These are phyloP conservation scores for Nyctanthes arbortristis DNA, from an alignment of 257 asterid species.

Conservation along the genomic window DNA sequence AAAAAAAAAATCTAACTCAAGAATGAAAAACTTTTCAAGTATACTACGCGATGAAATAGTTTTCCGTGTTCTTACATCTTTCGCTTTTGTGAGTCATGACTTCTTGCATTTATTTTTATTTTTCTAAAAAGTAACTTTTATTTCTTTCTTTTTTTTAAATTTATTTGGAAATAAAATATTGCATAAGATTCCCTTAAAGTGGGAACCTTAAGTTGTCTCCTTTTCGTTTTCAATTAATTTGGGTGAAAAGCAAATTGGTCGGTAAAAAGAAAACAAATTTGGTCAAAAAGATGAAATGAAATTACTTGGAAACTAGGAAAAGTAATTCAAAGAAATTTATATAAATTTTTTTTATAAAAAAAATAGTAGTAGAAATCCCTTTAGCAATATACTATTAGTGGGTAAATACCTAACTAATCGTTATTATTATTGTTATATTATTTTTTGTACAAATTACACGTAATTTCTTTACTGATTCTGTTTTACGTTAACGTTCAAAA, in stretches of 20 bases:
- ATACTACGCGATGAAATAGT: not conserved
- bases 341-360: no score
- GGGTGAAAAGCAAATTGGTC: not conserved
- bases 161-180: not conserved
- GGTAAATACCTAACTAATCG: no score
- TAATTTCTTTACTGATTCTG: no score
- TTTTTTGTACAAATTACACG: no score
- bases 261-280: not conserved
- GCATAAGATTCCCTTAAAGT: not conserved
- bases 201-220: not conserved
- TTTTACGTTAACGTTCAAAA: no score
- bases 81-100: not conserved
- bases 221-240: not conserved
- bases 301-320: not conserved
- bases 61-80: not conserved
- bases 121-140: not conserved
- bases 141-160: not conserved
- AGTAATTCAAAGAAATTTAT: not conserved
- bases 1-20: no score
- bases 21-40: not conserved
- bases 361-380: no score
- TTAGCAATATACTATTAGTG: no score
- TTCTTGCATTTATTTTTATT: no score
- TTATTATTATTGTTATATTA: no score
- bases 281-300: not conserved